Conservation (phyloP, 257 asterid species). For the Penstemon barbatus region DNA sequence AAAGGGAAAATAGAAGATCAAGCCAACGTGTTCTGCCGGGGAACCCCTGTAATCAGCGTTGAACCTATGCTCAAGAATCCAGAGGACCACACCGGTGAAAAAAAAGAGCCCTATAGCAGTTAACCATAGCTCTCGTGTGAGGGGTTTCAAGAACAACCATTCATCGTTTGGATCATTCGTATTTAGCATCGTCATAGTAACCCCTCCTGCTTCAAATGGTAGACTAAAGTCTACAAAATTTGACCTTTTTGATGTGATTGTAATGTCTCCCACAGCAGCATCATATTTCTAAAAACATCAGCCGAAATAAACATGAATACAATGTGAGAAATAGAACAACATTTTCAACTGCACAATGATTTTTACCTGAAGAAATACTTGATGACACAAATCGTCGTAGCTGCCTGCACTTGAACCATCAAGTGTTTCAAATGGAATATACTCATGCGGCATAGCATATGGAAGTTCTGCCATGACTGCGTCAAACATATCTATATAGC, state of each 20-base stretch:
- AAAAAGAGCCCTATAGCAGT: conserved; percentile 24
- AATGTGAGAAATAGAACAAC: neutral
- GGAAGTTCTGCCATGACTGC: conserved; percentile 35
- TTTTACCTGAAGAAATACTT: conserved; percentile 21
- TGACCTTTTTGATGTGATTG: conserved; percentile 31
- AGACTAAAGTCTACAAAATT: conserved; percentile 35
- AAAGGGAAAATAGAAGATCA: conserved; percentile 11
- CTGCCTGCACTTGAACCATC: conserved; percentile 16
- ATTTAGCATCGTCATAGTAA: conserved; percentile 22
- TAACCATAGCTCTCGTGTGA: conserved; percentile 33
- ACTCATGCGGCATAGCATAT: conserved; percentile 32
- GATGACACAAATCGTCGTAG: conserved; percentile 16
- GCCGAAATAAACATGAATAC: neutral
- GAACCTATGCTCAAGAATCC: conserved; percentile 38
- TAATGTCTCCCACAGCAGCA: conserved; percentile 37
- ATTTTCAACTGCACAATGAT: neutral
- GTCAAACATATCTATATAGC: conserved; percentile 31
- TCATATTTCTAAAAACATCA: conserved; percentile 22
- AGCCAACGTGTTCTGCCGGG: neutral
- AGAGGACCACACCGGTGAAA: conserved; percentile 31
- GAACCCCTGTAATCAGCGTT: conserved; percentile 19
- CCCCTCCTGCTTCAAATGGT: conserved; percentile 33
- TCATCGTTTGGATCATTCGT: conserved; percentile 1
- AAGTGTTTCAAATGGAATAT: conserved; percentile 27
- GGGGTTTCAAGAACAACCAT: conserved; percentile 39